Conservation (phyloP, 768 basidiomycete species). For the Termitomyces sp. region DNA sequence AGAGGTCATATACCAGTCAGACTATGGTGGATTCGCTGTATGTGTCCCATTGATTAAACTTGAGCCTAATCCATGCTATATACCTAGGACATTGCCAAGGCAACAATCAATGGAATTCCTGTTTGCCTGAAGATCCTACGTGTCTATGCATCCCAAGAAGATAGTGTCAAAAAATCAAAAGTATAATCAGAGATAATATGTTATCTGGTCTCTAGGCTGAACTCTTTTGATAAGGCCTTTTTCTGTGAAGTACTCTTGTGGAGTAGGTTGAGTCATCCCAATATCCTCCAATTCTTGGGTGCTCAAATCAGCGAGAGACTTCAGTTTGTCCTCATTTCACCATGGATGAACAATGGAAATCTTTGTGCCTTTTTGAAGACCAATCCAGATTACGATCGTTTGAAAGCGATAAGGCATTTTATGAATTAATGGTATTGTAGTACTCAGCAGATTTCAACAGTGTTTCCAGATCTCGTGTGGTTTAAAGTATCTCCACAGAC, state of each 20-base stretch:
- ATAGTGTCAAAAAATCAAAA: slow-evolving; percentile 10
- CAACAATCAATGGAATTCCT: slow-evolving; percentile 4
- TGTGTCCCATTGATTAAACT: background rate
- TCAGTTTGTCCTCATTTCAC: slow-evolving; percentile 18
- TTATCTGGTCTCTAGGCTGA: background rate
- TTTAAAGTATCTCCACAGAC: slow-evolving; percentile 33
- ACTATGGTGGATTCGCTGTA: slow-evolving; percentile 28
- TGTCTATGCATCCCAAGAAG: slow-evolving; percentile 6
- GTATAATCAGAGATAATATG: background rate
- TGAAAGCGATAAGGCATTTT: slow-evolving; percentile 16
- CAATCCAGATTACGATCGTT: slow-evolving; percentile 22
- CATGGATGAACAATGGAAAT: slow-evolving; percentile 21
- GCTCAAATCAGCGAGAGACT: slow-evolving; percentile 7
- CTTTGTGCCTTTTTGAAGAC: slow-evolving; percentile 17
- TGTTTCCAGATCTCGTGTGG: slow-evolving; percentile 30
- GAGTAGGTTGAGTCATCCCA: slow-evolving; percentile 22
- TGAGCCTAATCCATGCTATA: background rate
- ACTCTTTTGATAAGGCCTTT: slow-evolving; percentile 12
- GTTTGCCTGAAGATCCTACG: slow-evolving; percentile 22
- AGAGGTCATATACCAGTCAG: slow-evolving; percentile 8
- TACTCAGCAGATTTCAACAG: slow-evolving; percentile 7
- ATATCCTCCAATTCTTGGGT: slow-evolving; percentile 23
- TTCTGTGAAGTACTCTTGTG: slow-evolving; percentile 20
- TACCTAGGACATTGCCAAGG: slow-evolving; percentile 19
- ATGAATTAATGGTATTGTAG: background rate